Conservation (phyloP, 2,329 filamentous ascomycete species). For the Penicillium sp. region DNA sequence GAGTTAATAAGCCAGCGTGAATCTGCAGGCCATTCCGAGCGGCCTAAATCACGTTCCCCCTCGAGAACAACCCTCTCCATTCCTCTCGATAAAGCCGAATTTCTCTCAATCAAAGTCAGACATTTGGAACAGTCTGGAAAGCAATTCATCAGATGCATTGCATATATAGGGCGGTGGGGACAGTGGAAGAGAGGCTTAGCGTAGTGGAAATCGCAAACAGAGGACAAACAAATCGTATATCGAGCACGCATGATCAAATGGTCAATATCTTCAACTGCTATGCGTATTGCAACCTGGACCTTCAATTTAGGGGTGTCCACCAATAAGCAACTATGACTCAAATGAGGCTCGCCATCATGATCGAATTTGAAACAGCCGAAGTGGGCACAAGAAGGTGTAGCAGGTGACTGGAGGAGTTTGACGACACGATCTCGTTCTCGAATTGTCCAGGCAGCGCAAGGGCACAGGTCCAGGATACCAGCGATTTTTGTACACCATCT, state of each 20-base stretch:
- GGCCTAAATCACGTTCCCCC: background rate
- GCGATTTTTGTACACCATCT: slow-evolving; percentile 8
- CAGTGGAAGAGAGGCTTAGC: background rate
- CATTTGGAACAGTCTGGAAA: background rate
- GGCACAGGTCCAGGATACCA: slow-evolving; percentile 13
- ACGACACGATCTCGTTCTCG: slow-evolving; percentile 7
- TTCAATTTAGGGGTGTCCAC: background rate
- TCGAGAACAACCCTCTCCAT: background rate
- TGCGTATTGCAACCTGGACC: background rate
- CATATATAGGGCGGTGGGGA: background rate
- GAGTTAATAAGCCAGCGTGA: background rate
- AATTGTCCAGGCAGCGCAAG: slow-evolving; percentile 12
- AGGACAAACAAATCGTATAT: background rate
- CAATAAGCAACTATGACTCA: slow-evolving; percentile 1
- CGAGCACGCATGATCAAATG: background rate
- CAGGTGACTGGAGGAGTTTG: slow-evolving; percentile 8
- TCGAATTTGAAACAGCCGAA: slow-evolving; percentile 6
- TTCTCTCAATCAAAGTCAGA: background rate
- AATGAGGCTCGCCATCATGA: background rate
- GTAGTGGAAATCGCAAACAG: background rate
- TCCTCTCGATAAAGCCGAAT: background rate
- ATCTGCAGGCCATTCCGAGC: background rate
- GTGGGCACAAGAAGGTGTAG: background rate
- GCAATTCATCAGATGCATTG: background rate
- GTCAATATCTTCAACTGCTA: background rate